Evolutionary conservation across 345 rosid genomes (phyloP), one percentile per base, ranked within the genome.

Genomic region (Eucalyptus victrix): DNA sequence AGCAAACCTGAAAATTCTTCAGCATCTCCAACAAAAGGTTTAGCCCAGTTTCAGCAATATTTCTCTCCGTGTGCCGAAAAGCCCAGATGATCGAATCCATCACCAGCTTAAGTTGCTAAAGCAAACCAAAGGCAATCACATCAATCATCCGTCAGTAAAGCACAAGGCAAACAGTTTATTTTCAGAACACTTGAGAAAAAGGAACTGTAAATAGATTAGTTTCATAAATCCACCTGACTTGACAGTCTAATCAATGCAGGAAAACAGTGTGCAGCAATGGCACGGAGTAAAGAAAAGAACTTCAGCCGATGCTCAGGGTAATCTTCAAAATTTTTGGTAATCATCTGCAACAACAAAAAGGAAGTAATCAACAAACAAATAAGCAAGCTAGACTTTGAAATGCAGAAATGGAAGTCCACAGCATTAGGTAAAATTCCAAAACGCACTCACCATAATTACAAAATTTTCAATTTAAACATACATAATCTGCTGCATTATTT

Each of bases 11-110:
- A 90, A 97, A 97, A 87, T 98, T 97, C 91, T 96, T 97, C 92
- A 97, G 93, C 97, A 98, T 97, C 94, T 95, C 99, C 92, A 98
- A 90, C 87, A 98, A 91, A 50, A 98, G 96, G 92, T 95, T 97
- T 83, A 98, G 92, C 93, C 99, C 99, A 65, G 99, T 97, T 93
- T 98, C 99, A 49, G 99, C 99, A 45, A 98, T 98, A 89, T 98
- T 98, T 92, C 99, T 94, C 91, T 98, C 99, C 18, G 99, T 98
- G 94, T 98, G 99, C 92, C 99, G 97, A 92, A 98, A 98, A 89
- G 99, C 99, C 99, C 99, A 97, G 90, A 98, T 98, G 87, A 98
- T 98, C 62, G 99, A 96, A 92, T 98, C 99, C 99, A 97, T 97
- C 58, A 98, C 99, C 87, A 98, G 96, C 95, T 96, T 98, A 56